Base-by-base conservation (phyloP, 306 rosid species). In the Corylus americana region DNA sequence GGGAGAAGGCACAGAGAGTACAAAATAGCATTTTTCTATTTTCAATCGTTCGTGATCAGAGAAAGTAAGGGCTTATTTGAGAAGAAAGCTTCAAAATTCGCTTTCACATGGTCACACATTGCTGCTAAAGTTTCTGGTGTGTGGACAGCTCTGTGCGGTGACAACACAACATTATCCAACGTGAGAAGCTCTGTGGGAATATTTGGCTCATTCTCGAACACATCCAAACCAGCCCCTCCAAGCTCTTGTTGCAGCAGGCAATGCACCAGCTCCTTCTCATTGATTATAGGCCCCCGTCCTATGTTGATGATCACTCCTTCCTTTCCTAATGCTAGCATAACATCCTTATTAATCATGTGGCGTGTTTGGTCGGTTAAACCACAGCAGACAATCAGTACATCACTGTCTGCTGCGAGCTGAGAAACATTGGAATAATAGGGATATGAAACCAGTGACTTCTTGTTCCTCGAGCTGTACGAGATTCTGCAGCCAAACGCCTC, bases 121-220 rank as follows among this genome's bases (percentile, higher is more conserved):
- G 54, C 61, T 45, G 9, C 10, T 5, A 13, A 0, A 55, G 77
- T 51, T 11, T 74, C 83, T 14, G 31, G 35, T 17, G 82, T 78
- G 10, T 25, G 0, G 68, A 13, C 76, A 68, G 74, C 76, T 3
- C 1, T 0, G 44, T 48, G 51, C 1, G 85, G 81, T 37, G 85
- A 77, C 1, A 77, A 55, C 2, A 82, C 76, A 10, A 82, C 90
- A 79, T 81, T 88, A 31, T 88, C 88, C 78, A 90, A 20, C 1
- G 3, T 37, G 74, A 86, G 77, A 4, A 88, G 79, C 57, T 85
- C 83, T 44, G 42, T 0, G 14, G 87, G 82, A 83, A 86, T 88
- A 55, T 79, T 11, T 47, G 92, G 92, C 69, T 90, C 92, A 68
- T 83, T 69, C 84, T 86, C 92, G 71, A 88, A 88, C 86, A 90